phyloP scores from a whole-genome alignment of 1,284 basidiomycete genomes.

The Rhodotorula sp. region DNA sequence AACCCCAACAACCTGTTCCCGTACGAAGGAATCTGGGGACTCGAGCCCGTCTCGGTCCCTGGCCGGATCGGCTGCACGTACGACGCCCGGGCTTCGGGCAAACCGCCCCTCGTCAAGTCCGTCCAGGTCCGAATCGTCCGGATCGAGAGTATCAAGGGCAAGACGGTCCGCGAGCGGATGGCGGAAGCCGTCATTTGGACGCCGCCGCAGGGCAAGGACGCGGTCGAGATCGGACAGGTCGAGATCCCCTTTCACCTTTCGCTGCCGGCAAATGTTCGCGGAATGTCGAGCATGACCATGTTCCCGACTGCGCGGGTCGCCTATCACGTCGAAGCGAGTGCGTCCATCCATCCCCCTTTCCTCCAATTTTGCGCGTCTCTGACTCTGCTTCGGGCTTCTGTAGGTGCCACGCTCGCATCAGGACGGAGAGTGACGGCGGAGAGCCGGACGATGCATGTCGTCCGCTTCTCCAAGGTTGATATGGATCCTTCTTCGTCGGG shows the following conservation, averaged over 20 bases:
- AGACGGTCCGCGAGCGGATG: constrained; percentile 58
- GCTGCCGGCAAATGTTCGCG: constrained; percentile 61
- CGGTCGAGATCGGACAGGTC: constrained; percentile 53
- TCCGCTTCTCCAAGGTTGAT: constrained; percentile 12
- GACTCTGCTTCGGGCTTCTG: neutral
- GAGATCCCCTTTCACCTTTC: constrained; percentile 69
- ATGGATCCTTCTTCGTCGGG: neutral
- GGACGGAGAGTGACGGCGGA: neutral
- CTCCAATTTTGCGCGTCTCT: neutral
- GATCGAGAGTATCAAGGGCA: constrained; percentile 62
- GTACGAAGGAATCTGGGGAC: constrained; percentile 69
- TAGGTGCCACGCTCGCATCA: constrained; percentile 3
- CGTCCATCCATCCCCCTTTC: constrained; percentile 45
- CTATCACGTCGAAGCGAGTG: constrained; percentile 78
- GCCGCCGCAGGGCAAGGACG: neutral
- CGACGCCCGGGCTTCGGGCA: constrained; percentile 62
- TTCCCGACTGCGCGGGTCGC: constrained; percentile 1
- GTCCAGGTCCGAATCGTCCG: constrained; percentile 69
- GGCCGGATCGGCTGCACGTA: constrained; percentile 69
- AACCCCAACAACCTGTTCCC: constrained; percentile 57
- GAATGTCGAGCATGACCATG: constrained; percentile 62
- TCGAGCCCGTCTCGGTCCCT: constrained; percentile 72
- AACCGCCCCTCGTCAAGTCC: constrained; percentile 62
- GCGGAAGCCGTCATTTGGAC: constrained; percentile 58
- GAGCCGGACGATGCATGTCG: constrained; percentile 14